Evolutionary conservation across 148 eudicot genomes (phyloP), one percentile per base, ranked within the genome.

Genomic region (Mesembryanthemum crystallinum): DNA sequence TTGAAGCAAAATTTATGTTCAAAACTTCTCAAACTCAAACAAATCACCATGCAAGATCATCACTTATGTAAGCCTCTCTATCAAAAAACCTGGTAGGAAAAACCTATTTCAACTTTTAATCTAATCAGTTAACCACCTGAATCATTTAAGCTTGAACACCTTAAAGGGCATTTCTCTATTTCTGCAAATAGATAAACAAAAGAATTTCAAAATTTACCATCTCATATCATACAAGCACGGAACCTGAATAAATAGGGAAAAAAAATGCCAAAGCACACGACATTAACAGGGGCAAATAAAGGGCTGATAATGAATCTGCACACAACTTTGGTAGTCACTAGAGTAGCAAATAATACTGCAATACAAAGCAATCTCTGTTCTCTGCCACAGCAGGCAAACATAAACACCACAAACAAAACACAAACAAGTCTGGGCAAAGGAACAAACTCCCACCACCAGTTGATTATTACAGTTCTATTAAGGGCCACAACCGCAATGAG

Each of bases 391-490:
- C 39, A 35, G 39, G 17, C 52, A 10, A 59, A 42, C 35, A 23
- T 21, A 32, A 47, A 58, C 43, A 43, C 60, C 65, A 74, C 39
- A 51, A 61, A 80, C 23, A 58, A 28, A 5, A 71, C 45, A 71
- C 70, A 79, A 64, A 21, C 37, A 9, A 21, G 29, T 51, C 35
- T 24, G 42, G 69, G 63, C n/a, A 8, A 20, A 32, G n/a, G 64
- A 72, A 60, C 73, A 72, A 28, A 76, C 45, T 23, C 73, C 75
- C 28, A 39, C 39, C 76, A 65, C 64, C 67, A 65, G 65, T 69
- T 62, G 52, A 67, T 72, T 77, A 24, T 33, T 35, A 70, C 8
- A 80, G 73, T 71, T n/a, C 13, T 1, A 78, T 8, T n/a, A 18
- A 28, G 55, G 27, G 65, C 55, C 66, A 43, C 35, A 57, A 70